Evolutionary conservation across 2,329 filamentous ascomycete genomes (phyloP).

Genomic region (Colletotrichum siamense): DNA sequence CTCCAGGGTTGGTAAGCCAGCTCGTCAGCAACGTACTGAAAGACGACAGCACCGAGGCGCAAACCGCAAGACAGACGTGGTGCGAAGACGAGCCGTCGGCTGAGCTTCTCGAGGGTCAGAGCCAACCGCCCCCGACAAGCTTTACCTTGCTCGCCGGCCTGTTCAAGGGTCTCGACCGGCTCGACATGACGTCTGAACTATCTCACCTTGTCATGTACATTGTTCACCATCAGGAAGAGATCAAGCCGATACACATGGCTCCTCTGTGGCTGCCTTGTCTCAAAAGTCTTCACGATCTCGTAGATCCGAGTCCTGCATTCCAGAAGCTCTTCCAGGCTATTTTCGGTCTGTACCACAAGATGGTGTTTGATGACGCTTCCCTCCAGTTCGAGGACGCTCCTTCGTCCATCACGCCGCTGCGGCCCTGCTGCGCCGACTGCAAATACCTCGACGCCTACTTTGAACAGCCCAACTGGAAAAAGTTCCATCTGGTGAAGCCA

Average conservation of each 20-base stretch:
- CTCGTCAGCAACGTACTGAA: neutral
- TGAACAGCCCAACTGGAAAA: slow-evolving; percentile 13
- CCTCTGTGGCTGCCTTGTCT: slow-evolving; percentile 6
- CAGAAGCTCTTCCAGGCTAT: slow-evolving; percentile 1
- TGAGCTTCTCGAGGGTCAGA: neutral
- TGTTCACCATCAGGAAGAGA: neutral
- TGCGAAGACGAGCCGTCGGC: neutral
- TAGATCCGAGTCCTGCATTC: neutral
- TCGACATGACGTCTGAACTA: neutral
- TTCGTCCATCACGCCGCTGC: neutral
- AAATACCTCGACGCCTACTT: neutral
- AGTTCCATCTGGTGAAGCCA: slow-evolving; percentile 1
- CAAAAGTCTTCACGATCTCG: slow-evolving; percentile 7
- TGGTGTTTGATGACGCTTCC: slow-evolving; percentile 8
- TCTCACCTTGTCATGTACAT: neutral
- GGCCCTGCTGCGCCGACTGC: slow-evolving; percentile 5
- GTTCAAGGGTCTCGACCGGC: slow-evolving; percentile 8
- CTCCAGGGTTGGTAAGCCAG: neutral
- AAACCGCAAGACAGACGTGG: slow-evolving; percentile 6
- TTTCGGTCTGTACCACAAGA: neutral
- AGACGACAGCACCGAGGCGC: slow-evolving; percentile 4
- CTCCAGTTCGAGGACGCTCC: neutral
- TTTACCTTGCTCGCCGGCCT: slow-evolving; percentile 1
- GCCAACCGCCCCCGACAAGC: neutral
- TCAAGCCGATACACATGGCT: slow-evolving; percentile 12